Base-by-base conservation (phyloP, 352 stramenopile genomes). In the Plasmopara muralis region DNA sequence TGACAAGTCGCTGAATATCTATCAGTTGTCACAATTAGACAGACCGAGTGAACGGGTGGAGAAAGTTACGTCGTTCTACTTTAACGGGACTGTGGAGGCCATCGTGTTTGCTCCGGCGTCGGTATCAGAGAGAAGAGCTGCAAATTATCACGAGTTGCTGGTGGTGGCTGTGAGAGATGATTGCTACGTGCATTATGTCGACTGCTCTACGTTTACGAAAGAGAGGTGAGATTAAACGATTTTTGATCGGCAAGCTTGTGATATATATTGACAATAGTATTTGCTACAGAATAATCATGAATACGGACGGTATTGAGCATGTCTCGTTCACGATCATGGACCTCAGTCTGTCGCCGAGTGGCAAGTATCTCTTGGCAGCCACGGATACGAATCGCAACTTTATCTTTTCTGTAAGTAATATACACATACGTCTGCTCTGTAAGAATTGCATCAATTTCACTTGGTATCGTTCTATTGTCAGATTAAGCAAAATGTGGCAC, bases 261-360 rank as follows among this genome's bases (percentile, higher is more conserved):
- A 2, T 8, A 29, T 58, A 9, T 47, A 56, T 8, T 43, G 33
- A 10, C 20, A 25, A 25, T 25, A 25, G 20, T 25, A 25, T 25
- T n/a, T 25, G 20, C 20, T 52, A 5, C 25, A 90, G 83, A 50
- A 53, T 93, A 12, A 93, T 91, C 54, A 93, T 93, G 80, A 93
- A 93, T 52, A 66, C 77, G 28, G 83, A 93, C 41, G 77, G 62
- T 9, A 93, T 90, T 38, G 83, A 93, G 54, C 83, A 93, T 60
- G 80, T 91, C 6, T 93, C 83, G 18, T 93, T 89, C 57, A 89
- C 77, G 41, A 93, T 93, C 50, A 87, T 93, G 76, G 78, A 93
- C 47, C 52, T 93, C 43, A 80, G 67, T 20, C 50, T 85, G 20
- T 89, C 80, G 6, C 80, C 83, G 0, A 85, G 60, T 46, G 72